A percentile compares a stretch with the other conserved stretches of the same genome.
Evolutionary conservation across 164 flowering plant species (phyloP).

Genomic region (Vitis cinerea): DNA sequence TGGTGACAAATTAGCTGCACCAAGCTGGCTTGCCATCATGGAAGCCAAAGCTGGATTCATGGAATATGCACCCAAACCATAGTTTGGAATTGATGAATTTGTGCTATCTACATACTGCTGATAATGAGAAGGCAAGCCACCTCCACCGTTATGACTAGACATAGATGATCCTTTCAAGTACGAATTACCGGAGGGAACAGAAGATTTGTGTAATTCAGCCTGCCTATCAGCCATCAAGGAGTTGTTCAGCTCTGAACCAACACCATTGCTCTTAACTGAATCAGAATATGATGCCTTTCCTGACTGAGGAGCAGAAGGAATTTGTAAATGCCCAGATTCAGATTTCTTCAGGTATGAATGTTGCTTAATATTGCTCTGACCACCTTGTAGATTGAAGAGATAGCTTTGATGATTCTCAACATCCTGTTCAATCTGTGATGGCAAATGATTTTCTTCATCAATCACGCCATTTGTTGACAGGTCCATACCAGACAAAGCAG

Average conservation of each 20-base stretch:
- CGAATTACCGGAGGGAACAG: conserved; percentile 30
- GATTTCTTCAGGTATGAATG: conserved; percentile 36
- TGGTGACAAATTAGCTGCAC: conserved; percentile 53
- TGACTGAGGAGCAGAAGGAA: conserved; percentile 32
- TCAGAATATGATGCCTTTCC: conserved; percentile 26
- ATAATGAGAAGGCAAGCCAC: conserved; percentile 43
- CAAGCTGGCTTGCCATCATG: conserved; percentile 52
- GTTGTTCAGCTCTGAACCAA: conserved; percentile 27
- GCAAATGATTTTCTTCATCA: conserved; percentile 41
- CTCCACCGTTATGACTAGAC: conserved; percentile 35
- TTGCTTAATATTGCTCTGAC: conserved; percentile 41
- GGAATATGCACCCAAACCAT: conserved; percentile 47
- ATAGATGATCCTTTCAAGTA: conserved; percentile 42
- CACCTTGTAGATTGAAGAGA: conserved; percentile 41
- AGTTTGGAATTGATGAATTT: conserved; percentile 38
- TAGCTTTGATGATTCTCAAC: conserved; percentile 36
- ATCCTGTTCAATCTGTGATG: conserved; percentile 37
- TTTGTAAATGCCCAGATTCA: conserved; percentile 37
- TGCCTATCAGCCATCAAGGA: conserved; percentile 30
- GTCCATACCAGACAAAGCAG: conserved; percentile 70
- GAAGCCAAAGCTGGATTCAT: conserved; percentile 45
- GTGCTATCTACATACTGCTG: conserved; percentile 36
- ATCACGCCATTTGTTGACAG: conserved; percentile 40
- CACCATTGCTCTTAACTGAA: conserved; percentile 29
- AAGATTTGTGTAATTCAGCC: conserved; percentile 33